Evolutionary conservation across 1,139 yeast species (phyloP), one percentile per base, ranked within the genome.

Genomic region (Saccharomycopsis crataegensis): DNA sequence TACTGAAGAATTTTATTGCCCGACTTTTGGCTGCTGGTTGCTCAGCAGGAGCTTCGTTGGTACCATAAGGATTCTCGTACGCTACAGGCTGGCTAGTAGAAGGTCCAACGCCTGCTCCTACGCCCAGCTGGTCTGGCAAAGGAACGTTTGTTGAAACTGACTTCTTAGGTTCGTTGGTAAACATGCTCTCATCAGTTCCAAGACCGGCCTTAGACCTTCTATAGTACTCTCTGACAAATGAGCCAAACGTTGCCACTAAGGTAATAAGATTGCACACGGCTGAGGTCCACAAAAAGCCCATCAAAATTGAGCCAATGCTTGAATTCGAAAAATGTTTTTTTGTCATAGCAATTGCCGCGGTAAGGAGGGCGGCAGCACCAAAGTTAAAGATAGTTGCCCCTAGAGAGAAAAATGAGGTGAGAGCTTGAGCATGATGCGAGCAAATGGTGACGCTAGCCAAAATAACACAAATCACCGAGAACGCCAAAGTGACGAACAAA

Each of bases 1-100:
- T 82, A 64, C 82, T 83, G 74, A 85, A 85, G 70, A 85, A 85
- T 69, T 87, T 82, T 62, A 85, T 84, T 55, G 91, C 91, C 49
- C 85, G 57, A 28, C 56, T 55, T 47, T 55, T 57, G 22, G 61
- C 50, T 11, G 56, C 57, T 37, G 61, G 50, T 28, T 62, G 58
- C 16, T 54, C 58, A 34, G 40, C n/a, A 34, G 38, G 28, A 12
- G 48, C 3, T 9, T 8, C 40, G 47, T 50, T 50, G 43, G 54
- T 52, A 12, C 48, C 49, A 42, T 48, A 50, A n/a, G 57, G 56
- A 17, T 55, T 53, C 11, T 43, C 31, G 11, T 45, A 38, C 42
- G 42, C 42, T n/a, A 38, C 42, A 38, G 42, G 42, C 3, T 38
- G 42, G 14, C 16, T 22, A 22, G 28, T 22, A 22, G 28, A 22